Percentiles rank a stretch among this genome's conserved stretches.
Evolutionary conservation across 441 rosid genomes (phyloP).

Genomic region (Populus hybrid): DNA sequence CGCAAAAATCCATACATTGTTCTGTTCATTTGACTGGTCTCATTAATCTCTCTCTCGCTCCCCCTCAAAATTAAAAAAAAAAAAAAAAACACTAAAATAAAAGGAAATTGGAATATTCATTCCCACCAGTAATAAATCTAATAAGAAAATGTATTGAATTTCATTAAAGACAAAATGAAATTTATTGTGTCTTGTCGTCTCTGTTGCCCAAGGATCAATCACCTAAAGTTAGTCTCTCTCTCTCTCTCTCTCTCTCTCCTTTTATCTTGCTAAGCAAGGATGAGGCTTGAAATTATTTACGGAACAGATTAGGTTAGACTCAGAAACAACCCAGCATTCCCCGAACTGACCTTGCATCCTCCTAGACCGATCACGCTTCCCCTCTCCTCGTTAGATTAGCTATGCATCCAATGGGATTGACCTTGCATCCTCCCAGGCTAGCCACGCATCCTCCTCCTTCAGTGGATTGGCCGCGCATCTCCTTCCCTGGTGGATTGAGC

Average conservation of each 20-base stretch:
- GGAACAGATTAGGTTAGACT: no score
- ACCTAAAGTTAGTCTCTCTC: neutral
- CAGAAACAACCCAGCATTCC: no score
- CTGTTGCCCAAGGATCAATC: neutral
- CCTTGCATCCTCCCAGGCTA: neutral
- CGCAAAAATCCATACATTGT: conserved; percentile 20
- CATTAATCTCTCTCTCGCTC: neutral
- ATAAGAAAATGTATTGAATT: neutral
- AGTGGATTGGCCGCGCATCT: no score
- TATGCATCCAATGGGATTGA: no score
- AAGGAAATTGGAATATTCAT: neutral
- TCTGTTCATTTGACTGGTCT: conserved; percentile 37
- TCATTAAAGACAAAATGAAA: neutral
- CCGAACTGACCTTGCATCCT: no score
- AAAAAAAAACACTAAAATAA: neutral
- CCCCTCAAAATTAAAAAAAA: neutral
- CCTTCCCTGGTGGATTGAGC: neutral
- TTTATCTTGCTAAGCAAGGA: neutral
- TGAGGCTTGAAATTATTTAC: neutral
- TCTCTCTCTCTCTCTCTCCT: neutral
- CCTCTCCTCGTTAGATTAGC: no score
- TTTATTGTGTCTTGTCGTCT: neutral
- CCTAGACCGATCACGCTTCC: no score
- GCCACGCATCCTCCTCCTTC: neutral
- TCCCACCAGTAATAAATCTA: neutral